Percentiles rank a stretch among this genome's conserved stretches.
These are phyloP conservation scores for Fagopyrum homotropicum DNA, from an alignment of 148 eudicot species.

Conservation along the genomic window DNA sequence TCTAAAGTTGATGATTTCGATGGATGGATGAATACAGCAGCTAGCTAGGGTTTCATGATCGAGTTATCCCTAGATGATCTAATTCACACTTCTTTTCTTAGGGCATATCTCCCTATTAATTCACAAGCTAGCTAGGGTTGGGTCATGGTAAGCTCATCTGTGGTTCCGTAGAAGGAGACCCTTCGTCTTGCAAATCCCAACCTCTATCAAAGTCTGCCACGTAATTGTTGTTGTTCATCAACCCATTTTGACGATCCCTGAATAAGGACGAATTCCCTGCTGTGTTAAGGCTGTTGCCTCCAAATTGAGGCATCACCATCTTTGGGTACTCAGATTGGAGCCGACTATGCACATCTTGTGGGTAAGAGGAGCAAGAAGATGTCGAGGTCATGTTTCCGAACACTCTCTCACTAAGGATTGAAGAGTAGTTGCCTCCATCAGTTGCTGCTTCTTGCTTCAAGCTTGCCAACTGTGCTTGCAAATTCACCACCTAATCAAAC, in stretches of 20 bases:
- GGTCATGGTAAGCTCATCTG: constrained; percentile 50
- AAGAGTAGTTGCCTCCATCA: neutral
- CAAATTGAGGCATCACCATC: constrained; percentile 39
- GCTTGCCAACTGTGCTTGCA: constrained; percentile 61
- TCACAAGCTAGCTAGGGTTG: neutral
- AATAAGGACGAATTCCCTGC: constrained; percentile 25
- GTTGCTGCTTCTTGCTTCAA: constrained; percentile 44
- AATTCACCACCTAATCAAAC: constrained; percentile 48
- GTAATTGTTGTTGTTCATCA: neutral
- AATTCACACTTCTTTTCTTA: neutral
- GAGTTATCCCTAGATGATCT: too few species aligned
- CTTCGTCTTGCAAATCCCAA: constrained; percentile 29
- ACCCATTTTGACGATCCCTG: constrained; percentile 22
- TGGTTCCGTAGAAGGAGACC: constrained; percentile 41
- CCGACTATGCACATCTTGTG: constrained; percentile 65
- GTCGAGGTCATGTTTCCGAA: constrained; percentile 10
- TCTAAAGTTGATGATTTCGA: neutral
- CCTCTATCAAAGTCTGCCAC: neutral
- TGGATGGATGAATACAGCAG: neutral
- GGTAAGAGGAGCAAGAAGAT: constrained; percentile 23
- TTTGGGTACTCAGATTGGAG: constrained; percentile 51
- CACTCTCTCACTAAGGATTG: neutral
- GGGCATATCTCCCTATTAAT: constrained; percentile 5
- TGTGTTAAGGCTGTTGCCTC: constrained; percentile 21
- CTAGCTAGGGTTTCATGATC: neutral